Evolutionary conservation across 2,329 filamentous ascomycete genomes (phyloP), one percentile per base, ranked within the genome.

Genomic region (Pyrenochaeta sp.): DNA sequence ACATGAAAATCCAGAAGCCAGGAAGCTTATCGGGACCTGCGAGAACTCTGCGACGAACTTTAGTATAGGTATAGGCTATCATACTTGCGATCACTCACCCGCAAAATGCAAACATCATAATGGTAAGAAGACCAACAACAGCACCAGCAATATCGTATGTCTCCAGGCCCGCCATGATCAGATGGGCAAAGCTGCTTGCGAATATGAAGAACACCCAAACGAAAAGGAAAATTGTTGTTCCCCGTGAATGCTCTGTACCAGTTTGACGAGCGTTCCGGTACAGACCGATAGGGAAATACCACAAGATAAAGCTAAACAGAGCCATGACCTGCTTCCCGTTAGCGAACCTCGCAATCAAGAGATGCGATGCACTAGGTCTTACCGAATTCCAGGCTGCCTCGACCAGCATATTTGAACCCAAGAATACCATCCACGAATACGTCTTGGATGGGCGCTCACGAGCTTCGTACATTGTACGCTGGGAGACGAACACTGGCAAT

Each of bases 261-360:
- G 83, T 83, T 1, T 77, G 76, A 11, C 77, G 73, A 2, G 88
- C 88, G 63, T 93, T 92, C 46, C 74, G 72, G 69, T 90, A 84
- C 7, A 94, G 80, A 2, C 89, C 89, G 41, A 95, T 82, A 1
- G 90, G 89, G 67, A 92, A 96, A 77, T 96, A 96, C 83, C 88
- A 93, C 68, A 80, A 85, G 62, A 90, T 79, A 76, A 79, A 96
- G 75, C 92, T 86, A 53, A 95, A 73, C n/a, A 86, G 79, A 3
- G 84, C 82, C 79, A 89, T 86, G 29, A 94, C 72, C n/a, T n/a
- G n/a, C n/a, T n/a, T n/a, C n/a, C n/a, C n/a, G n/a, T n/a, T n/a
- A n/a, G n/a, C n/a, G n/a, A n/a, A n/a, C n/a, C n/a, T n/a, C n/a
- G n/a, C n/a, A n/a, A n/a, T n/a, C n/a, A n/a, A n/a, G n/a, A n/a